Conservation (phyloP, 202 grass and related monocot species). For the Schoenoplectus triqueter region DNA sequence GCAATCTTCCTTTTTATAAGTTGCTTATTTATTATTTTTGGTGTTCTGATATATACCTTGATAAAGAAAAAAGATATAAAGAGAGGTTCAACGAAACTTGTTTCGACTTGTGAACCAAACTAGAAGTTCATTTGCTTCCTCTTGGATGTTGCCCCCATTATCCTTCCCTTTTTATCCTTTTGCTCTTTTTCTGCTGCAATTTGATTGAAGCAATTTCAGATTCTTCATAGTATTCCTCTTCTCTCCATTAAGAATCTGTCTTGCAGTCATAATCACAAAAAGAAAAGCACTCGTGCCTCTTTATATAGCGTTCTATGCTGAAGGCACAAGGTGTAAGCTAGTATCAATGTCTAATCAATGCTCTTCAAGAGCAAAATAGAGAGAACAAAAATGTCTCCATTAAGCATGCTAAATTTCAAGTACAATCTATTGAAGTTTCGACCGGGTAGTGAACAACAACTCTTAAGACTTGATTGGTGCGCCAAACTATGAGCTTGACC, state of each 20-base stretch:
- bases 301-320: constrained; percentile 36
- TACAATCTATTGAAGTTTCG: constrained; percentile 59
- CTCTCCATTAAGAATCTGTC: constrained; percentile 53
- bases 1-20: constrained; percentile 32
- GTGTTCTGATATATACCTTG: constrained; percentile 31
- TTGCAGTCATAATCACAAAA: constrained; percentile 25
- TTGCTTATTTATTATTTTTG: constrained; percentile 27
- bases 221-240: constrained; percentile 52
- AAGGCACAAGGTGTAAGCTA: background rate
- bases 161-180: constrained; percentile 36
- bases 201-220: constrained; percentile 35
- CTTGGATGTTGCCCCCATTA: constrained; percentile 39
- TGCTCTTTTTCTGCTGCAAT: constrained; percentile 41
- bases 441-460: constrained; percentile 47
- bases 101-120: constrained; percentile 27
- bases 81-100: constrained; percentile 39
- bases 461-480: constrained; percentile 46
- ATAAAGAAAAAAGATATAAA: constrained; percentile 41
- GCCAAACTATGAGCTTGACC: constrained; percentile 49
- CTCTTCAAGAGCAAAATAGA: constrained; percentile 3
- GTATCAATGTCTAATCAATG: background rate
- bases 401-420: constrained; percentile 63
- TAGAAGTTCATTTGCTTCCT: constrained; percentile 54
- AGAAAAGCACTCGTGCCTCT: background rate
- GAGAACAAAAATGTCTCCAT: constrained; percentile 50